Percentiles rank a stretch among this genome's conserved stretches.
Conservation (phyloP, 176 grass and related monocot genomes). For the Poa pratensis region DNA sequence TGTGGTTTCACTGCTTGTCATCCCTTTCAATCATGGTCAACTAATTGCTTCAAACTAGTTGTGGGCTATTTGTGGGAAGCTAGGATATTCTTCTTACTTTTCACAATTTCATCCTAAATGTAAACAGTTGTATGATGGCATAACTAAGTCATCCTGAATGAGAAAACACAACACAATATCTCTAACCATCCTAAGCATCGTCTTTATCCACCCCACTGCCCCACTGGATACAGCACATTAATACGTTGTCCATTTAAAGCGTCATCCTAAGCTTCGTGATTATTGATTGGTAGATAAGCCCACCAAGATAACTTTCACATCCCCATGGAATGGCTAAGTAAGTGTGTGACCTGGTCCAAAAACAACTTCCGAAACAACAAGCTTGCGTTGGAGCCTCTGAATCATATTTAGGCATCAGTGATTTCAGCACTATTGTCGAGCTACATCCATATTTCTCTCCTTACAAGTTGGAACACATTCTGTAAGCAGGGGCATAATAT, state of each 20-base stretch:
- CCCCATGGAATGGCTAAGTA: background rate
- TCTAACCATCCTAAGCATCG: background rate
- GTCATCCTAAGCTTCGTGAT: background rate
- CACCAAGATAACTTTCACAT: background rate
- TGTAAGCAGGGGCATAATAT: background rate
- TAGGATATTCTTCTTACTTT: background rate
- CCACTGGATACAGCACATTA: background rate
- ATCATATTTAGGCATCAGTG: background rate
- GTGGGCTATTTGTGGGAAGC: background rate
- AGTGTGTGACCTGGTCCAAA: background rate
- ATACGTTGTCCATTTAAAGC: background rate
- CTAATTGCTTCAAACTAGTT: no score
- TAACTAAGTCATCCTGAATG: background rate
- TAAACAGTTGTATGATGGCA: background rate
- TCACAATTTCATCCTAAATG: background rate
- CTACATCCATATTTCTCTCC: constrained; percentile 12
- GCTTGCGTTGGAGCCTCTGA: background rate
- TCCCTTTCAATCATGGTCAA: background rate
- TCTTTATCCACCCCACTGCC: background rate
- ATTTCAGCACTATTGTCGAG: background rate
- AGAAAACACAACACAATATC: background rate
- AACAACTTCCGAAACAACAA: background rate
- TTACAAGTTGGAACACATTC: constrained; percentile 13
- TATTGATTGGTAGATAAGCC: background rate
- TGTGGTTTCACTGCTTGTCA: background rate